Conservation (phyloP, 345 rosid species). For the Streptanthus diversifolius region DNA sequence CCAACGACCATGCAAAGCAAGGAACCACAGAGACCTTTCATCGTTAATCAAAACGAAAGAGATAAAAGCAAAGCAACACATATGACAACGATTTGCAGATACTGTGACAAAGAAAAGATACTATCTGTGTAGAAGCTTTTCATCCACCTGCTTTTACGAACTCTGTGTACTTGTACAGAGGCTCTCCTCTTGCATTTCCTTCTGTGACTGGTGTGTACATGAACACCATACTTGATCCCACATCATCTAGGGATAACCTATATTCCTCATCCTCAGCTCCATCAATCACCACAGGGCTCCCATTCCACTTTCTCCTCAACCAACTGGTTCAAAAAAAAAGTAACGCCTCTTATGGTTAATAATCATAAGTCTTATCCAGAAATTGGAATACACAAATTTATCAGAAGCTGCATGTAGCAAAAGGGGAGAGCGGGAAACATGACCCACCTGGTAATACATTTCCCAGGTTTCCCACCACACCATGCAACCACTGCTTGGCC, state of each 20-base stretch:
- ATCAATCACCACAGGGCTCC: conserved; percentile 82
- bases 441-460: conserved; percentile 80
- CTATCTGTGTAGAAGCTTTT: conserved; percentile 8
- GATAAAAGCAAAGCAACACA: conserved; percentile 17
- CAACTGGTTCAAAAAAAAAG: conserved; percentile 50
- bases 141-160: conserved; percentile 80
- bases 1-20: background rate
- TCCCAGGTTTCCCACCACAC: conserved; percentile 97
- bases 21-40: conserved; percentile 11
- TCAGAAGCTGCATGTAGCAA: conserved; percentile 7
- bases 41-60: background rate
- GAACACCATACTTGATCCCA: conserved; percentile 90
- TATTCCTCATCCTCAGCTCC: conserved; percentile 95
- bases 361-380: conserved; percentile 6
- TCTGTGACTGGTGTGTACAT: conserved; percentile 97
- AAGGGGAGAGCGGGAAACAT: conserved; percentile 11
- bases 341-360: conserved; percentile 14
- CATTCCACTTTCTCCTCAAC: conserved; percentile 91
- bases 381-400: background rate
- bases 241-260: conserved; percentile 67
- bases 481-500: conserved; percentile 87
- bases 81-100: background rate
- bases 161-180: conserved; percentile 91
- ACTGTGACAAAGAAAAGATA: background rate
- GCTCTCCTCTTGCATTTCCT: conserved; percentile 95